phyloP scores from a whole-genome alignment of 2,329 filamentous ascomycete genomes.

The Shiraia bambusicola region DNA sequence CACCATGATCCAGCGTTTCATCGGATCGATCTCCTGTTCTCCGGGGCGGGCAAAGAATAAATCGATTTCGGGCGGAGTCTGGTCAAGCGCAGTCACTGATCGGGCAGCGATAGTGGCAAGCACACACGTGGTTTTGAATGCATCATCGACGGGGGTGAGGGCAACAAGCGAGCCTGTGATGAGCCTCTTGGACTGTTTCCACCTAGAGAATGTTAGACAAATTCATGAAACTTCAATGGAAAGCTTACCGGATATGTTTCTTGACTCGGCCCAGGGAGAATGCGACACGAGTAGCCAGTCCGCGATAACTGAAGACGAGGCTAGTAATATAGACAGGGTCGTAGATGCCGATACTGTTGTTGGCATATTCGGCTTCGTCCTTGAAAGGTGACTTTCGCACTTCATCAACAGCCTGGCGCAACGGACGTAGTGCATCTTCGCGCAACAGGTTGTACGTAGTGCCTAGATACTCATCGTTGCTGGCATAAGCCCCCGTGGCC shows the following conservation, averaged over 20 bases:
- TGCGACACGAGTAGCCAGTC: conserved; percentile 66
- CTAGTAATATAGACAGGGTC: conserved; percentile 65
- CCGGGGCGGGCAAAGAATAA: conserved; percentile 66
- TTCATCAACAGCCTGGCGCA: conserved; percentile 66
- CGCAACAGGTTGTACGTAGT: conserved; percentile 75
- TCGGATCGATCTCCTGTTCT: conserved; percentile 68
- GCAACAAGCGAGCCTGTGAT: conserved; percentile 58
- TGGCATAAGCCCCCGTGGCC: conserved; percentile 56
- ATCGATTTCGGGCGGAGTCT: conserved; percentile 71
- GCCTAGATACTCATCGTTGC: conserved; percentile 66
- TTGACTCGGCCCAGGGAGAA: conserved; percentile 69
- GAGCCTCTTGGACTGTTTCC: conserved; percentile 63
- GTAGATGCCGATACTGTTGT: conserved; percentile 40
- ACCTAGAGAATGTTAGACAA: conserved; percentile 39
- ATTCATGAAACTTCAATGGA: background rate
- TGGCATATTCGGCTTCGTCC: conserved; percentile 54
- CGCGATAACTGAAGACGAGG: conserved; percentile 62
- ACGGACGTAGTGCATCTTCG: conserved; percentile 69
- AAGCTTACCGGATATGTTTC: conserved; percentile 58
- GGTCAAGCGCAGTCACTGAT: conserved; percentile 62
- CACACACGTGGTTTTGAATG: conserved; percentile 65
- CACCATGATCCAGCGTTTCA: conserved; percentile 72
- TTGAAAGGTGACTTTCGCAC: conserved; percentile 21
- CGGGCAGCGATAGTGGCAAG: conserved; percentile 73
- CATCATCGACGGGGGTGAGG: conserved; percentile 58